Evolutionary conservation across 1,284 basidiomycete species (phyloP).

Genomic region (Testicularia cyperi): DNA sequence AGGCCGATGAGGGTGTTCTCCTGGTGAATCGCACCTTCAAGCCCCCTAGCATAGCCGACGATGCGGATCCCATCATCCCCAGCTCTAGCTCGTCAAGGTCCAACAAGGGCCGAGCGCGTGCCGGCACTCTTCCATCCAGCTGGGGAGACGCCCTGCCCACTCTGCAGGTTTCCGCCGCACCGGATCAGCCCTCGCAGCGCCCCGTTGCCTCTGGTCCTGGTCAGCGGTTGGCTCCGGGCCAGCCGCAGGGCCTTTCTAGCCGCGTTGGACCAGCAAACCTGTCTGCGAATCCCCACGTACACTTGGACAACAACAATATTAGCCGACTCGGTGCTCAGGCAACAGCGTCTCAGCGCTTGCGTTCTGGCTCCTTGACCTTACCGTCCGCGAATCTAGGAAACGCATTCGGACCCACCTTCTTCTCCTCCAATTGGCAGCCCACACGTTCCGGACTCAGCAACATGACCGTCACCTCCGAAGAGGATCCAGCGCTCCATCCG

Average conservation of each 20-base stretch:
- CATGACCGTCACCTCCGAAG: slow-evolving; percentile 20
- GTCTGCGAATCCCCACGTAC: neutral
- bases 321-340: neutral
- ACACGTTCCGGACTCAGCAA: slow-evolving; percentile 35
- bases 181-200: slow-evolving; percentile 1
- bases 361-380: slow-evolving; percentile 39
- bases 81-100: slow-evolving; percentile 6
- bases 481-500: neutral
- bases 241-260: neutral
- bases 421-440: slow-evolving; percentile 41
- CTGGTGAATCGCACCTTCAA: slow-evolving; percentile 13
- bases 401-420: slow-evolving; percentile 44
- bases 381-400: slow-evolving; percentile 32
- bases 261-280: neutral
- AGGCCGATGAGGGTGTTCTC: slow-evolving; percentile 34
- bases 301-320: no score
- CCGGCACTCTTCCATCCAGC: slow-evolving; percentile 48
- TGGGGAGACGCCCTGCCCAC: slow-evolving; percentile 24
- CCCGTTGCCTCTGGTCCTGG: neutral
- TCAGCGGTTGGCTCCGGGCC: no score
- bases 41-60: slow-evolving; percentile 30
- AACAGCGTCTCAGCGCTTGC: slow-evolving; percentile 7
- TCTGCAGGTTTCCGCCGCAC: slow-evolving; percentile 2
- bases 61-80: slow-evolving; percentile 32
- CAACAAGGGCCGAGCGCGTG: slow-evolving; percentile 35